Evolutionary conservation across 2,329 filamentous ascomycete species (phyloP), one percentile per base, ranked within the genome.

Genomic region (Penicillium sclerotigenum): DNA sequence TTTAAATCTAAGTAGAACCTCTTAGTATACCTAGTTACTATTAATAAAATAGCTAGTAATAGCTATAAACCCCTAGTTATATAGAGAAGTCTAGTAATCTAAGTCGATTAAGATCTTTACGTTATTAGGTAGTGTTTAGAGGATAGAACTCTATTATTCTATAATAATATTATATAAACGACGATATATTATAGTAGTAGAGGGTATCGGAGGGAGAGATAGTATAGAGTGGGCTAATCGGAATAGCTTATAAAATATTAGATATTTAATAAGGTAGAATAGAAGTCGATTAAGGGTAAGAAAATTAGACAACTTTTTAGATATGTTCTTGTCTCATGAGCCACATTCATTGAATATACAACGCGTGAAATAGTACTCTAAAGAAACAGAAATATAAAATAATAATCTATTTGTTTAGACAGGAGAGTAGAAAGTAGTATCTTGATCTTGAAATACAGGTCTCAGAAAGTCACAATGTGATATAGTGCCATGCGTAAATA

Each of bases 381-480:
- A 28, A 42, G 3, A 26, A 31, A 11, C 22, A 40, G 4, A 5
- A 14, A 18, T 14, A n/a, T 18, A 40, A 43, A 48, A 54, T 28
- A 41, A 53, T 47, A 38, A 43, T 59, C 41, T 55, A 65, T 65
- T 41, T 65, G 58, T 65, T 65, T 46, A 62, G 56, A 61, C 59
- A 60, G 60, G 60, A 63, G 63, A 65, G 63, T 63, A 58, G 57
- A 60, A 63, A 58, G 52, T 58, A 57, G 58, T 55, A 63, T 63
- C 60, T 58, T 56, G 34, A 57, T 59, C 47, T 59, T 64, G 60
- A 60, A 64, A 58, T 66, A 64, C 63, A 65, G 55, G 55, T 63
- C 52, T 50, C 54, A 57, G 56, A 64, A 56, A 49, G 43, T 51
- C 53, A 49, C 52, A 55, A 53, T 46, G 36, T 62, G 62, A 62